These are phyloP conservation scores for Basipetospora chlamydospora DNA, from an alignment of 2,329 filamentous ascomycete species.

Conservation along the genomic window DNA sequence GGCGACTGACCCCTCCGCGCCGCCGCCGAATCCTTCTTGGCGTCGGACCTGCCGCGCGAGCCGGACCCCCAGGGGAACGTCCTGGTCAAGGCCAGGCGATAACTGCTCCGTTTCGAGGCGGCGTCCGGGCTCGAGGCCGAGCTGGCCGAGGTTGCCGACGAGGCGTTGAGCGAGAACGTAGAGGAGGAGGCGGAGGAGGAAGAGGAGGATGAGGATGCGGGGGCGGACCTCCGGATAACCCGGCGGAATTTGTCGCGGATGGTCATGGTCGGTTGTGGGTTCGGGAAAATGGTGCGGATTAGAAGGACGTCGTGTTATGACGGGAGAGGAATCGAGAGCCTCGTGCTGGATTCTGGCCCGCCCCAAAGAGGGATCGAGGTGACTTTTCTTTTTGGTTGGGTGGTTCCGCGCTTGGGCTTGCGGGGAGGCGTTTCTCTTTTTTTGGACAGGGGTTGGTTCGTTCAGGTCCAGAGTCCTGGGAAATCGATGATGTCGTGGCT, in stretches of 20 bases:
- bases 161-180: constrained; percentile 11
- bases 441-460: too few species aligned
- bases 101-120: constrained; percentile 15
- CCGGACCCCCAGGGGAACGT: too few species aligned
- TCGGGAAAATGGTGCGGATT: neutral
- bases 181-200: constrained; percentile 15
- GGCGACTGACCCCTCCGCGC: constrained; percentile 7
- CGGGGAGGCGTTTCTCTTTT: too few species aligned
- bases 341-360: too few species aligned
- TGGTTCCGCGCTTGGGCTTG: too few species aligned
- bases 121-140: constrained; percentile 17
- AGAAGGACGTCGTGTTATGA: neutral
- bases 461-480: too few species aligned
- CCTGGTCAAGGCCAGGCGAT: constrained; percentile 17
- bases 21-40: constrained; percentile 7
- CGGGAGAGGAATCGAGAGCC: too few species aligned
- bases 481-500: too few species aligned
- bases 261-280: constrained; percentile 18
- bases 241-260: constrained; percentile 28
- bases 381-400: too few species aligned
- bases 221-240: constrained; percentile 22
- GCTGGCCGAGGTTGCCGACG: too few species aligned
- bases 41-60: constrained; percentile 1
- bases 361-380: too few species aligned
- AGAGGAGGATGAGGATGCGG: constrained; percentile 14